phyloP scores from a whole-genome alignment of 805 yeast genomes.

The Grigorovia yakushimaensis region DNA sequence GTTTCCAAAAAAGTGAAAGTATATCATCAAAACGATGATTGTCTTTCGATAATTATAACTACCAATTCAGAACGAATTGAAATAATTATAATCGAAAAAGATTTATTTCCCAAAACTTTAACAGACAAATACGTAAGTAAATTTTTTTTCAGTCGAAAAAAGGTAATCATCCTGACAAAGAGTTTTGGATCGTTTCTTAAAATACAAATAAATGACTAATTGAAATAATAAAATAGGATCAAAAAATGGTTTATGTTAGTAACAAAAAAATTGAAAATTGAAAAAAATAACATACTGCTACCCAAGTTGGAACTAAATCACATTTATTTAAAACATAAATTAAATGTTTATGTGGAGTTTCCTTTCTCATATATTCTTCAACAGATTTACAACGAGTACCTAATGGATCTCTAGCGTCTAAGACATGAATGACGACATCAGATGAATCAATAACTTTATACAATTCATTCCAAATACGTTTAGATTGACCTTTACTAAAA shows the following conservation, averaged over 20 bases:
- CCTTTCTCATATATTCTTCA: conserved; percentile 85
- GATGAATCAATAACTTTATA: conserved; percentile 96
- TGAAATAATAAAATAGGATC: not conserved
- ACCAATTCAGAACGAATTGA: conserved; percentile 29
- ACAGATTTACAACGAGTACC: conserved; percentile 93
- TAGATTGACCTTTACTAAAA: conserved; percentile 94
- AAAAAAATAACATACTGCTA: conserved; percentile 70
- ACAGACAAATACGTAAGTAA: conserved; percentile 49
- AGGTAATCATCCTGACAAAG: conserved; percentile 64
- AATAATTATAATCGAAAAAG: conserved; percentile 41
- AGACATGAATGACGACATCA: conserved; percentile 91
- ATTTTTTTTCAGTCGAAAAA: not conserved
- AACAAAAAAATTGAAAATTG: conserved; percentile 6
- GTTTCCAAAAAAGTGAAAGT: conserved; percentile 37
- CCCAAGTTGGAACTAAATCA: conserved; percentile 98
- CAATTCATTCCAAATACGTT: conserved; percentile 96
- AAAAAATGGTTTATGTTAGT: conserved; percentile 1
- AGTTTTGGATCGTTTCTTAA: conserved; percentile 62
- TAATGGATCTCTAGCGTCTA: conserved; percentile 95
- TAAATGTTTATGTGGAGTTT: conserved; percentile 93
- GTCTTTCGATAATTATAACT: conserved; percentile 14
- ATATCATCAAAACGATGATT: conserved; percentile 33
- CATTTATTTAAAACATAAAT: conserved; percentile 92
- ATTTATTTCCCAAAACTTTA: conserved; percentile 93
- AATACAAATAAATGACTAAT: not conserved